Evolutionary conservation across 805 yeast species (phyloP).

Genomic region (Blastobotrys terrestris): DNA sequence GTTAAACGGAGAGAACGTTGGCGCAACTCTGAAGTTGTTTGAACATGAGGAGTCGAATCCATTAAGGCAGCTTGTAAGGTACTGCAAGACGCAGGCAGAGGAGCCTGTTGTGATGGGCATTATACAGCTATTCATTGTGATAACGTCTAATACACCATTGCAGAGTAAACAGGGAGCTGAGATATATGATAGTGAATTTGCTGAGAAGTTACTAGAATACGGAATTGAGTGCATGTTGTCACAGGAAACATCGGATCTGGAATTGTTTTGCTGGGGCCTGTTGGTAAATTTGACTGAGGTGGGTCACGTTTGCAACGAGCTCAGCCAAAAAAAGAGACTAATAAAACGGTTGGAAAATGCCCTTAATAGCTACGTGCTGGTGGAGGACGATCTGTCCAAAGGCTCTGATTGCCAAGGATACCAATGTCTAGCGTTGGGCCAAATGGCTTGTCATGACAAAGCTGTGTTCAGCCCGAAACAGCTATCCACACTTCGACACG

Average conservation of each 20-base stretch:
- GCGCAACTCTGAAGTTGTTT: not conserved
- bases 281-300: not conserved
- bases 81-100: not conserved
- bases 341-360: not conserved
- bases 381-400: not conserved
- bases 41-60: not conserved
- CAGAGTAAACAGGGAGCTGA: not conserved
- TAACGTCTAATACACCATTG: not conserved
- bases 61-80: not conserved
- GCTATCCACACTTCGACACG: not conserved
- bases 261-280: constrained; percentile 1
- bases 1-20: not conserved
- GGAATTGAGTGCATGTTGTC: not conserved
- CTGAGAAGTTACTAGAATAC: not conserved
- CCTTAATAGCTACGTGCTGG: not conserved
- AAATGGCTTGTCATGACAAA: constrained; percentile 1
- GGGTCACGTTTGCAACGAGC: not conserved
- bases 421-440: constrained; percentile 9
- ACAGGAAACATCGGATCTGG: not conserved
- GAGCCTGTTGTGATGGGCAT: not conserved
- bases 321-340: not conserved
- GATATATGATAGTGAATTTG: not conserved
- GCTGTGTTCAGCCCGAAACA: too few species aligned
- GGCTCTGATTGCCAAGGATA: constrained; percentile 7
- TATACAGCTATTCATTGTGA: not conserved